phyloP scores from a whole-genome alignment of 345 rosid species.

The Melastoma malabathricum region DNA sequence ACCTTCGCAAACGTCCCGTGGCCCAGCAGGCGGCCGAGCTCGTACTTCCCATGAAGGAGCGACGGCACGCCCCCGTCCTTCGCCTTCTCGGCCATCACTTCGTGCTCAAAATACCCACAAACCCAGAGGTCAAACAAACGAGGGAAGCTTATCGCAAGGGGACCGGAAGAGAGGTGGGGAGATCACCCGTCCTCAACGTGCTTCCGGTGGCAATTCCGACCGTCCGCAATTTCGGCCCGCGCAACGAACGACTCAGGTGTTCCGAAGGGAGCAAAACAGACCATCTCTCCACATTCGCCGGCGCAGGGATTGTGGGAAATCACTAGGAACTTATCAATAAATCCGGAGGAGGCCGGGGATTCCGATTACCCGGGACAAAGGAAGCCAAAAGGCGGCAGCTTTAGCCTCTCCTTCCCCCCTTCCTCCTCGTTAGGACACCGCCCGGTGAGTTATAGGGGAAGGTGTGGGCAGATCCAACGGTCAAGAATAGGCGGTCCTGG shows the following conservation, averaged over 20 bases:
- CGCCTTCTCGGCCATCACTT: neutral
- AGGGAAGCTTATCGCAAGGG: neutral
- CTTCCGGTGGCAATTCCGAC: conserved; percentile 84
- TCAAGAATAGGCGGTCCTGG: too few relatives aligned
- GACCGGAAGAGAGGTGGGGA: conserved; percentile 2
- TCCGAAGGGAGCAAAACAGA: conserved; percentile 10
- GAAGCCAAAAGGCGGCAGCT: too few relatives aligned
- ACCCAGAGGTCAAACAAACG: neutral
- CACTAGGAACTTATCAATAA: too few relatives aligned
- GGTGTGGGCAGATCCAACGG: too few relatives aligned
- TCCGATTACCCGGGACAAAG: too few relatives aligned
- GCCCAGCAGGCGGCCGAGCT: conserved; percentile 70
- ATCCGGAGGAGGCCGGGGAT: too few relatives aligned
- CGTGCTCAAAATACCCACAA: neutral
- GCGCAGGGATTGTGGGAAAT: conserved; percentile 1
- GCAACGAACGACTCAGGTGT: conserved; percentile 20
- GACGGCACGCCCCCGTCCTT: conserved; percentile 10
- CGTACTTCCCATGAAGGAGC: conserved; percentile 70
- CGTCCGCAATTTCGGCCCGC: conserved; percentile 40
- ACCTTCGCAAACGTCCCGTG: conserved; percentile 92
- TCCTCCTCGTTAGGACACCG: too few relatives aligned
- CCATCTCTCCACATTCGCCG: conserved; percentile 44
- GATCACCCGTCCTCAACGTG: conserved; percentile 97
- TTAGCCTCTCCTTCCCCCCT: neutral
- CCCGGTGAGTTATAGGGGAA: too few relatives aligned